phyloP scores from a whole-genome alignment of 768 basidiomycete genomes.

The Xerocomellus dryophilus region DNA sequence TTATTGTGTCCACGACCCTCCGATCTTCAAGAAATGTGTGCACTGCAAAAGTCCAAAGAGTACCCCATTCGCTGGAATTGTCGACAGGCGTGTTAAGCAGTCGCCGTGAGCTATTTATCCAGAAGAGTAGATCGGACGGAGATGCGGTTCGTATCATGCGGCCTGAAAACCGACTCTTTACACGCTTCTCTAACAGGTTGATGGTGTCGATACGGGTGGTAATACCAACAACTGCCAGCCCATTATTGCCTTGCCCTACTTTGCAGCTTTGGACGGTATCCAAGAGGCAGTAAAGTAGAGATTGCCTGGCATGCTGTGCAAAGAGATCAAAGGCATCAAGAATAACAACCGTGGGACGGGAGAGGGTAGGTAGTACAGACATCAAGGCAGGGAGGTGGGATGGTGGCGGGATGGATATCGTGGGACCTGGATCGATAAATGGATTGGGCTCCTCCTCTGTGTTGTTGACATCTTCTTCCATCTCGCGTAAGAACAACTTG shows the following conservation, averaged over 20 bases:
- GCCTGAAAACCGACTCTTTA: constrained; percentile 96
- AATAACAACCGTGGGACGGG: constrained; percentile 76
- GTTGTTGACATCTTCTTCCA: constrained; percentile 27
- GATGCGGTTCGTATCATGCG: constrained; percentile 78
- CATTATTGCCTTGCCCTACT: constrained; percentile 54
- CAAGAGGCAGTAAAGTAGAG: constrained; percentile 89
- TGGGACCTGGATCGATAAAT: constrained; percentile 40
- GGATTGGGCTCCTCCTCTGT: constrained; percentile 48
- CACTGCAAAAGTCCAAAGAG: constrained; percentile 56
- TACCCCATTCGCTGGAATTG: constrained; percentile 50
- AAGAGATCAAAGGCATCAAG: constrained; percentile 95
- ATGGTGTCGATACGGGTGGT: constrained; percentile 87
- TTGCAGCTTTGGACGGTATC: constrained; percentile 90
- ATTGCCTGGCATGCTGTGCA: constrained; percentile 86
- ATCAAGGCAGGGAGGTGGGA: constrained; percentile 74
- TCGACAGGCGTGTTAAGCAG: constrained; percentile 39
- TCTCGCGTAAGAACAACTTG: constrained; percentile 45
- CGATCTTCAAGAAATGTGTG: constrained; percentile 54
- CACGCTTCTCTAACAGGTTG: constrained; percentile 88
- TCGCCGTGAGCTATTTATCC: constrained; percentile 47
- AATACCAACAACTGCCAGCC: constrained; percentile 82
- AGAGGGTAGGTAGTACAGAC: constrained; percentile 71
- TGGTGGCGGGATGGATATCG: constrained; percentile 53
- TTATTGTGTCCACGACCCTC: constrained; percentile 43
- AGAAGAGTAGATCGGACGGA: constrained; percentile 46